Conservation (phyloP, 768 basidiomycete species). For the Cystobasidium onofrii region DNA sequence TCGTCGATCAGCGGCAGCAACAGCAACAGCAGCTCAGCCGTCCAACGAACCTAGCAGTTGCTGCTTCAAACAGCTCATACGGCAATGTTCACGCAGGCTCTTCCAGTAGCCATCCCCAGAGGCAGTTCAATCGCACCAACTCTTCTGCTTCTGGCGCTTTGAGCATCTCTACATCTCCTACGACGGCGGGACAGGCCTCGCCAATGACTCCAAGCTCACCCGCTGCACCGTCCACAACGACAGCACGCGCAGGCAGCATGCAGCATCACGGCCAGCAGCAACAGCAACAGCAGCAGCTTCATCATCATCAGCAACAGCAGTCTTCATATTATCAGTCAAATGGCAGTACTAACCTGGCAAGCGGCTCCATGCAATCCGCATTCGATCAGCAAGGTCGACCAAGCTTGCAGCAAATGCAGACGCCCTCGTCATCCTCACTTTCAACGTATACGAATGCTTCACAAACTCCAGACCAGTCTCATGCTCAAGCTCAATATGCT, state of each 20-base stretch:
- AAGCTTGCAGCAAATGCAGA: background rate
- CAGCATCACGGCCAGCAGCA: background rate
- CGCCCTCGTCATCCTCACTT: background rate
- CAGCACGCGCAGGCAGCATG: background rate
- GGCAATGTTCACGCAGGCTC: background rate
- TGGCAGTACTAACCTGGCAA: background rate
- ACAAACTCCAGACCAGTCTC: background rate
- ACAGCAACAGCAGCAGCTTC: constrained; percentile 8
- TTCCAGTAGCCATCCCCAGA: background rate
- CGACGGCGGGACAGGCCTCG: constrained; percentile 9
- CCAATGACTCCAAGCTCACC: constrained; percentile 31
- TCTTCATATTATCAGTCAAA: background rate
- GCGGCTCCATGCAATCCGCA: background rate
- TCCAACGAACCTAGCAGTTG: background rate
- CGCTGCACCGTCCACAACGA: background rate
- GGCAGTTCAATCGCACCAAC: constrained; percentile 21
- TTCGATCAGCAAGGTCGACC: background rate
- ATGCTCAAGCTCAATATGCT: constrained; percentile 11
- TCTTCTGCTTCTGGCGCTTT: constrained; percentile 23
- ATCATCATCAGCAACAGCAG: background rate
- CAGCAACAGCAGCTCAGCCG: background rate
- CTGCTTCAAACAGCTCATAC: background rate
- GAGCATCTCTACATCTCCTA: constrained; percentile 27
- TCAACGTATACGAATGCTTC: background rate
- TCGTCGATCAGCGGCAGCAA: background rate